phyloP scores from a whole-genome alignment of 2,329 filamentous ascomycete genomes.

The Trichoderma afroharzianum region DNA sequence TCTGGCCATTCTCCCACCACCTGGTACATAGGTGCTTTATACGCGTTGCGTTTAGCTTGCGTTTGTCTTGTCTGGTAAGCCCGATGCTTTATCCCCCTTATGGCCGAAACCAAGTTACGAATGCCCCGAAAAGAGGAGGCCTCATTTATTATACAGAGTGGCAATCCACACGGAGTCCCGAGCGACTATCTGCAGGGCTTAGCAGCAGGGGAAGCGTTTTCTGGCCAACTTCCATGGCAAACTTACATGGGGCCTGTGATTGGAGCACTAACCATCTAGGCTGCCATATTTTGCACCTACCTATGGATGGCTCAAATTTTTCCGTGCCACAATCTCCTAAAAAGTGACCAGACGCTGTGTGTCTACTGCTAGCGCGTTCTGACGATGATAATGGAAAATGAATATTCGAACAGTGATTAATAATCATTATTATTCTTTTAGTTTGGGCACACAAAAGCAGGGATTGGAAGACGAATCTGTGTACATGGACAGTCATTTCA shows the following conservation, averaged over 20 bases:
- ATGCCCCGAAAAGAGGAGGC: neutral
- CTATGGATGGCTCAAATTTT: neutral
- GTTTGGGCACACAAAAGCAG: neutral
- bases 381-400: neutral
- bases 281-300: neutral
- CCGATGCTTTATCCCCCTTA: neutral
- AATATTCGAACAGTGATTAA: neutral
- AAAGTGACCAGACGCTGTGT: neutral
- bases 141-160: neutral
- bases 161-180: neutral
- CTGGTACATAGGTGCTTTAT: neutral
- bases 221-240: neutral
- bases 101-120: neutral
- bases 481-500: neutral
- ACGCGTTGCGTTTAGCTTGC: neutral
- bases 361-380: neutral
- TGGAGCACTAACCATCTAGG: no score
- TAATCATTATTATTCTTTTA: neutral
- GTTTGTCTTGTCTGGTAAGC: neutral
- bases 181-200: neutral
- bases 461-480: neutral
- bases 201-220: neutral
- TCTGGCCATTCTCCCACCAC: neutral
- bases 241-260: neutral
- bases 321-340: neutral